Conservation (phyloP, 495 filamentous ascomycete species). For the Sabuloglossum arenarium region DNA sequence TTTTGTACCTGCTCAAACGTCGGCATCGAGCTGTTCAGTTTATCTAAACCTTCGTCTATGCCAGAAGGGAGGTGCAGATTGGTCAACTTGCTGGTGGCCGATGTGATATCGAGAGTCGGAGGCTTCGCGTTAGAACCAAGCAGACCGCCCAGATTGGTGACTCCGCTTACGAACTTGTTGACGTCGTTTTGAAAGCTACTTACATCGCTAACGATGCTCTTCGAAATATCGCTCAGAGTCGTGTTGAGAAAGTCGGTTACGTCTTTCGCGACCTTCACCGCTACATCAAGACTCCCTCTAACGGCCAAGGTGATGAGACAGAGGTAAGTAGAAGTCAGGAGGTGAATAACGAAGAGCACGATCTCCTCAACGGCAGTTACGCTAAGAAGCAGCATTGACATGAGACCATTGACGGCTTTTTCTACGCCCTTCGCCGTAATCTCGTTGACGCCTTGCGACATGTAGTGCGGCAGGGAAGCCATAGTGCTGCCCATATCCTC, state of each 20-base stretch:
- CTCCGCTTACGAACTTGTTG: conserved; percentile 29
- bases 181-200: conserved; percentile 35
- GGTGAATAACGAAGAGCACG: conserved; percentile 72
- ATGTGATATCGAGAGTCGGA: conserved; percentile 36
- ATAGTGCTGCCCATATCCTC: conserved; percentile 87
- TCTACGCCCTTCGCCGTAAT: conserved; percentile 60
- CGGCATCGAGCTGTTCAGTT: conserved; percentile 57
- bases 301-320: conserved; percentile 72
- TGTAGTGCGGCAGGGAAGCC: conserved; percentile 94
- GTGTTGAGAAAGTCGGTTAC: conserved; percentile 53
- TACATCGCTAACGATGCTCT: conserved; percentile 34
- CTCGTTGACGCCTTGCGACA: conserved; percentile 71
- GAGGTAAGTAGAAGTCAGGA: conserved; percentile 70
- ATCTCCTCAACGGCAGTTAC: conserved; percentile 73
- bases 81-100: conserved; percentile 39
- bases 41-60: conserved; percentile 39
- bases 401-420: conserved; percentile 53
- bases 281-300: conserved; percentile 49
- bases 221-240: conserved; percentile 40
- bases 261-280: conserved; percentile 44
- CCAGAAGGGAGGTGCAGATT: conserved; percentile 42
- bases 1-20: conserved; percentile 68
- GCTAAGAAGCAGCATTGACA: conserved; percentile 50
- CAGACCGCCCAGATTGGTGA: conserved; percentile 24
- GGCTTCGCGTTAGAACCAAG: conserved; percentile 19